Conservation (phyloP, 2,329 filamentous ascomycete species). For the Fusarium circinatum region DNA sequence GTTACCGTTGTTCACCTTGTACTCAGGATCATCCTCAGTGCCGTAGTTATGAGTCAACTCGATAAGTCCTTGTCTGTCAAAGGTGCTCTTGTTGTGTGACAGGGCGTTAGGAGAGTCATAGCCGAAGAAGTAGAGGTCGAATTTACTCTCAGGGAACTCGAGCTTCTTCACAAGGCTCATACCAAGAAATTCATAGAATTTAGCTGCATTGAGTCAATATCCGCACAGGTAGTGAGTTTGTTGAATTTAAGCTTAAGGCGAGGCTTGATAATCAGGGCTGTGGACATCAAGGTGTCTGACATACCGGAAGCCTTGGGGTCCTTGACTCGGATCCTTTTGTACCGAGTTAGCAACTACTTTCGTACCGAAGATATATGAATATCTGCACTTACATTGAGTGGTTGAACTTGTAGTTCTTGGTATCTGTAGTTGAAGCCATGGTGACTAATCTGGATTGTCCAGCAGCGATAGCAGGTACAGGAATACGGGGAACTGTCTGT, state of each 20-base stretch:
- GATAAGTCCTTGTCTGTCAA: constrained; percentile 88
- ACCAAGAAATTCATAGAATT: constrained; percentile 94
- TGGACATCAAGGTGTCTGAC: constrained; percentile 44
- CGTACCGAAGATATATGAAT: neutral
- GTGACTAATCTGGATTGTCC: constrained; percentile 63
- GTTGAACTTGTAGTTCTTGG: constrained; percentile 83
- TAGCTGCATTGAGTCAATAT: constrained; percentile 62
- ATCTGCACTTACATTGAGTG: constrained; percentile 78
- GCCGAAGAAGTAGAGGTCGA: constrained; percentile 94
- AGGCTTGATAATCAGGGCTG: neutral
- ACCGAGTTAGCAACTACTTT: constrained; percentile 26
- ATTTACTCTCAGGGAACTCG: constrained; percentile 86
- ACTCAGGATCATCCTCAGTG: constrained; percentile 85
- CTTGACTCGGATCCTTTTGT: constrained; percentile 87
- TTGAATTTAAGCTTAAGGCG: neutral
- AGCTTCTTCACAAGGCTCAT: constrained; percentile 86
- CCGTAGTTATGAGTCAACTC: constrained; percentile 89
- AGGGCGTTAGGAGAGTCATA: constrained; percentile 81
- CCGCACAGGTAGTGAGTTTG: neutral
- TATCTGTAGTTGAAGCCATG: constrained; percentile 80
- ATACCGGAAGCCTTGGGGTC: constrained; percentile 83
- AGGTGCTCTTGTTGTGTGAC: constrained; percentile 76
- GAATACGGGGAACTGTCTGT: constrained; percentile 8
- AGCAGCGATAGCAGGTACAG: neutral
- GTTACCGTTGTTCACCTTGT: constrained; percentile 88